Evolutionary conservation across 2,329 filamentous ascomycete species (phyloP).

Genomic region (Uncinocarpus reesii): DNA sequence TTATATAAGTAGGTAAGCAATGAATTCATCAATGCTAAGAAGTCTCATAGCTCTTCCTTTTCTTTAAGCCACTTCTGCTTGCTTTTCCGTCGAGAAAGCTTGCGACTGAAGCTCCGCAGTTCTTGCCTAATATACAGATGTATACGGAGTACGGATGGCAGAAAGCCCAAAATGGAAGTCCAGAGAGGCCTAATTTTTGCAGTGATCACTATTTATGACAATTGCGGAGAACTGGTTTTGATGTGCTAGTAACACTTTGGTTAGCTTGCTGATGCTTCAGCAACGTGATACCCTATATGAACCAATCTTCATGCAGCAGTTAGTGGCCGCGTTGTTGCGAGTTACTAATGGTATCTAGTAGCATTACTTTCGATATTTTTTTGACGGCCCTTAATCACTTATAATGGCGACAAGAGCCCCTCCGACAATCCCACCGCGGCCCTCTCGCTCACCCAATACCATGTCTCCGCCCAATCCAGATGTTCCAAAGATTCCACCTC

Average conservation of each 20-base stretch:
- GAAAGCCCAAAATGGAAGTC: too few relatives aligned
- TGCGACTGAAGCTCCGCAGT: too few relatives aligned
- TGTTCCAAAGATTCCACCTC: conserved; percentile 15
- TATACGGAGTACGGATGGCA: too few relatives aligned
- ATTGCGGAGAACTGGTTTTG: too few relatives aligned
- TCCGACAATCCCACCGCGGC: conserved; percentile 20
- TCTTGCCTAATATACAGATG: too few relatives aligned
- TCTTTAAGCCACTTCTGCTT: not conserved
- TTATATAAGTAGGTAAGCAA: not conserved
- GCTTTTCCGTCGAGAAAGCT: too few relatives aligned
- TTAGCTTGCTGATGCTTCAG: not conserved
- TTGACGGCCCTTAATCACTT: not conserved
- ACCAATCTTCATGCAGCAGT: not conserved
- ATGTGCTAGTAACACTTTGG: too few relatives aligned
- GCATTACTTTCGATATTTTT: not conserved
- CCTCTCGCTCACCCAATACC: conserved; percentile 35
- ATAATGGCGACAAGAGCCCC: conserved; percentile 22
- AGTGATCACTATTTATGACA: too few relatives aligned
- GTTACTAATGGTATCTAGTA: not conserved
- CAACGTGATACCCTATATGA: not conserved
- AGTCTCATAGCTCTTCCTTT: not conserved
- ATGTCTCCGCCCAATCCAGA: conserved; percentile 7
- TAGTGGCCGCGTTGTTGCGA: not conserved
- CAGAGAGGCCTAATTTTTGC: too few relatives aligned
- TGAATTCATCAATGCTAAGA: not conserved